phyloP scores from a whole-genome alignment of 1,139 yeast species.

The Candida sp. region DNA sequence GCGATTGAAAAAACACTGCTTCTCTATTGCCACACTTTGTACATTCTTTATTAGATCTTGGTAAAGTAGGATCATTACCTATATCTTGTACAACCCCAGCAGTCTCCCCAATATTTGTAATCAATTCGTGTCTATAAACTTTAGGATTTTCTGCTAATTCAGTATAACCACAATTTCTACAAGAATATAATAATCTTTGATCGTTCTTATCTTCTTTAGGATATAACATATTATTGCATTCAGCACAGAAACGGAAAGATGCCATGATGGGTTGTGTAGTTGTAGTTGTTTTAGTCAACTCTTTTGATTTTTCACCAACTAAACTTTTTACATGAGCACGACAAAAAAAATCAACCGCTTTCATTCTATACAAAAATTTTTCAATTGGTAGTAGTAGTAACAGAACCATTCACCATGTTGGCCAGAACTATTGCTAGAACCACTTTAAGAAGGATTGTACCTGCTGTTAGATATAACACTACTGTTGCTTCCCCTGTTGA shows the following conservation, averaged over 20 bases:
- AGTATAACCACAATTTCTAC: conserved; percentile 93
- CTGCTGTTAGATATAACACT: conserved; percentile 50
- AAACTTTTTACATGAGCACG: not conserved
- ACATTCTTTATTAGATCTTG: conserved; percentile 91
- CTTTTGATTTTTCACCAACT: not conserved
- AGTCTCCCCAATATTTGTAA: conserved; percentile 87
- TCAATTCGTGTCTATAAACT: conserved; percentile 91
- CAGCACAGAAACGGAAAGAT: conserved; percentile 89
- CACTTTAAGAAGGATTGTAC: conserved; percentile 28
- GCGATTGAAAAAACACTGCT: conserved; percentile 96
- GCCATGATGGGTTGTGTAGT: conserved; percentile 56
- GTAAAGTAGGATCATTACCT: conserved; percentile 94
- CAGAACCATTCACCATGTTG: conserved; percentile 6
- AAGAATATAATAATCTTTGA: conserved; percentile 76
- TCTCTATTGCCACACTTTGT: conserved; percentile 85
- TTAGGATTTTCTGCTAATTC: conserved; percentile 88
- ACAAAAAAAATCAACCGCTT: not conserved
- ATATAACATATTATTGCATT: conserved; percentile 96
- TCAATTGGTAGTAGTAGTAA: not conserved
- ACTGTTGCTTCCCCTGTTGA: conserved; percentile 60
- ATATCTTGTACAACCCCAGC: conserved; percentile 98
- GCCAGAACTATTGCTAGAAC: conserved; percentile 41
- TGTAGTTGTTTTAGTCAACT: no score
- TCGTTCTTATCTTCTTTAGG: conserved; percentile 92
- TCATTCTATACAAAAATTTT: not conserved